A percentile compares a stretch with the other conserved stretches of the same genome.
phyloP scores from a whole-genome alignment of 169 alveolate genomes.

The Plasmodium reichenowi region DNA sequence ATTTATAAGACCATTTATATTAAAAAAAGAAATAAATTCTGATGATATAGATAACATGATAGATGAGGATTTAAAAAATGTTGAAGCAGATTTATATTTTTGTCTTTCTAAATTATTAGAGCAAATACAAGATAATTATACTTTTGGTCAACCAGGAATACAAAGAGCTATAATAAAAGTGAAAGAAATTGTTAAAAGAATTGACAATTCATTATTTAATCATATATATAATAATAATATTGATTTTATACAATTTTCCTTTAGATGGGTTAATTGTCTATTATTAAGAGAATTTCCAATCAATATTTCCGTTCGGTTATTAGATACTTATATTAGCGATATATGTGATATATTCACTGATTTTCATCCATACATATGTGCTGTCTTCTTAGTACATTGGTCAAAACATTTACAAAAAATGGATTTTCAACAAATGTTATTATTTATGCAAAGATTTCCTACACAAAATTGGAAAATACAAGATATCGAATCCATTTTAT shows the following conservation, averaged over 20 bases:
- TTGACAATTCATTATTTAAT: slow-evolving; percentile 88
- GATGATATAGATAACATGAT: slow-evolving; percentile 79
- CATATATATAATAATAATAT: slow-evolving; percentile 88
- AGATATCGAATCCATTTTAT: slow-evolving; percentile 92
- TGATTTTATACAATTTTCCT: slow-evolving; percentile 92
- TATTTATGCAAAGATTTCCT: slow-evolving; percentile 92
- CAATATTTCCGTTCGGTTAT: slow-evolving; percentile 87
- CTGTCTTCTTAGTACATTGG: slow-evolving; percentile 91
- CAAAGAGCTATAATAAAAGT: slow-evolving; percentile 90
- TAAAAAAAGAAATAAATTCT: slow-evolving; percentile 78
- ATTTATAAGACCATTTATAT: slow-evolving; percentile 77
- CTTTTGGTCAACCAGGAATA: slow-evolving; percentile 96
- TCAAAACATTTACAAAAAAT: slow-evolving; percentile 87
- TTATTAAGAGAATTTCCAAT: slow-evolving; percentile 86
- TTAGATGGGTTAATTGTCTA: slow-evolving; percentile 94
- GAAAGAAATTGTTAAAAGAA: slow-evolving; percentile 92
- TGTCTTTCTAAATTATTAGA: slow-evolving; percentile 92
- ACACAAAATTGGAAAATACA: slow-evolving; percentile 90
- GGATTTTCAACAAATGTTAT: slow-evolving; percentile 92
- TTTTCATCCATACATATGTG: slow-evolving; percentile 93
- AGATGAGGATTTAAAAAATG: slow-evolving; percentile 84
- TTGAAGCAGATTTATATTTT: slow-evolving; percentile 93
- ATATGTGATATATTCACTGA: slow-evolving; percentile 86
- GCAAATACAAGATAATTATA: slow-evolving; percentile 94
- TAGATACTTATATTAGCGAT: slow-evolving; percentile 94